Percentiles rank a stretch among this genome's conserved stretches.
Conservation (phyloP, 2,329 filamentous ascomycete species). For the Botryotinia globosa region DNA sequence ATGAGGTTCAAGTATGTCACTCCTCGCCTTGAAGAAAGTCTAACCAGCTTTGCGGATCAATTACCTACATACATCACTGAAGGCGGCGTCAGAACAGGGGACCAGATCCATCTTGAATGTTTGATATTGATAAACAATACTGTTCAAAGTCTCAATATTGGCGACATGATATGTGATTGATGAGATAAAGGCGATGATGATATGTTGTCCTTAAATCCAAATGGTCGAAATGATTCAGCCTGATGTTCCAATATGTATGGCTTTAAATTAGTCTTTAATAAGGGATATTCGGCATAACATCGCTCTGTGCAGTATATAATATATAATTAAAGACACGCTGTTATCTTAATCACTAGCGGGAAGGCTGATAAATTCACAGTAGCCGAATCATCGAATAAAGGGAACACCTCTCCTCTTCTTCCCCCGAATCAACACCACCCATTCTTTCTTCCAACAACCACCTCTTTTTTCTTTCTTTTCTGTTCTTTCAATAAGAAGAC, state of each 20-base stretch:
- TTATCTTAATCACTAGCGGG: constrained; percentile 20
- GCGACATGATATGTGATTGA: background rate
- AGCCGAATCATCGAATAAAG: constrained; percentile 27
- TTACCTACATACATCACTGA: background rate
- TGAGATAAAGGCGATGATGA: background rate
- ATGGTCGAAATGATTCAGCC: background rate
- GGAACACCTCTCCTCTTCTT: constrained; percentile 31
- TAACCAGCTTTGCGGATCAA: background rate
- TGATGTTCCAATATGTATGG: background rate
- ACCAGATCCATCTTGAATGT: background rate
- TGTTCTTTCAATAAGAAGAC: too few species aligned
- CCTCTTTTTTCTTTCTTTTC: background rate
- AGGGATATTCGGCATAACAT: background rate
- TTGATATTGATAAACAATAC: background rate
- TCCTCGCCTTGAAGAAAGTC: background rate
- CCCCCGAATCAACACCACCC: constrained; percentile 9
- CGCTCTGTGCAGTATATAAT: background rate
- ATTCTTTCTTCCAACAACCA: constrained; percentile 12
- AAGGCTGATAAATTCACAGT: constrained; percentile 23
- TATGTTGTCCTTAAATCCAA: background rate
- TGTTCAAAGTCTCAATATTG: background rate
- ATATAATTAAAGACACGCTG: constrained; percentile 19
- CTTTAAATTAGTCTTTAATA: background rate
- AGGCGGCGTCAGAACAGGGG: background rate
- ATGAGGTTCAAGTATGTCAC: background rate